Base-by-base conservation (phyloP, 1,139 yeast species). In the Nematodospora anomalae region DNA sequence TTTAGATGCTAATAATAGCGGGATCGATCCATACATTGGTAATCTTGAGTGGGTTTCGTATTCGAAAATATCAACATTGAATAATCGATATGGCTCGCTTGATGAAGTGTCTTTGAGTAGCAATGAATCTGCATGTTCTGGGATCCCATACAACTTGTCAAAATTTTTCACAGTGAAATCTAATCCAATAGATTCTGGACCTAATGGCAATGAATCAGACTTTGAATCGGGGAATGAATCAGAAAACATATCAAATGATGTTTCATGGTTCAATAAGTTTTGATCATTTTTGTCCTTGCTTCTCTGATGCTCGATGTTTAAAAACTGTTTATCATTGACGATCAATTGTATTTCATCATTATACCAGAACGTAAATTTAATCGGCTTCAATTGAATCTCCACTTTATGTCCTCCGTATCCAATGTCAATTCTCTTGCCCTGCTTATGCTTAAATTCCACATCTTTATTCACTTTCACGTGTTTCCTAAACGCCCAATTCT, bases 11-110 rank as follows among this genome's bases (percentile, higher is more conserved):
- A 87, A 62, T 74, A 92, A 71, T 33, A 89, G 78, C 3, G 99
- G 98, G 51, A 92, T 88, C 0, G 95, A 70, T 1, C 99, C 99
- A 53, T 92, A 92, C 95, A 89, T 88, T 20, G 98, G 89, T 69
- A 84, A 71, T 36, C 82, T 77, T 23, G 95, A 83, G 43, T 85
- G 76, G 2, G 81, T 71, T 49, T 87, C 95, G 55, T 92, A 92
- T 60, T 92, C 97, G 59, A 92, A 92, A 32, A 90, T 90, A 54
- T 92, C 99, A 21, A 90, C 97, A 49, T 92, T 92, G 67, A 64
- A 94, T 32, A 92, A 65, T 31, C 98, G 72, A 60, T 92, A 92
- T 1, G 97, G 97, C 29, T 72, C 74, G 2, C 64, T 51, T 9
- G 58, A 62, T 0, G 71, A 55, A 0, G 97, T 88, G 47, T 85